Base-by-base conservation (phyloP, 305 asterid genomes). In the Solanum chacoense region DNA sequence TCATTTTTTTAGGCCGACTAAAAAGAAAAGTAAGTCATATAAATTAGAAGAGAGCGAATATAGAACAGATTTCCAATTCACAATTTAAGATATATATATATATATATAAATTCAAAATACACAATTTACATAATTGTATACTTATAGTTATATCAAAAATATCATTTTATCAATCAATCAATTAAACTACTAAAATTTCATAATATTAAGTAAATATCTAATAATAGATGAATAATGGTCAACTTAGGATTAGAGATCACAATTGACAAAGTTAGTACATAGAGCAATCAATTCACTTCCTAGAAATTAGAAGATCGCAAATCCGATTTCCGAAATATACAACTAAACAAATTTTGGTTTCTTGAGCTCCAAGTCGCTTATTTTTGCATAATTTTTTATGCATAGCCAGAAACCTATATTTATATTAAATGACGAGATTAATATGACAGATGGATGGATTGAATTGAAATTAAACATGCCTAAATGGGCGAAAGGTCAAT, bases 361-460 rank as follows among this genome's bases (percentile, higher is more conserved):
- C 74, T 65, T 67, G 16, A 24, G 74, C 31, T 24, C 32, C 32
- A 67, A 65, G 31, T n/a, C 29, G 3, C 29, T 65, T n/a, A 65
- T 65, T 65, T 65, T 65, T 65, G 7, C 31, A n/a, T 9, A 55
- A 1, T 55, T 20, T 55, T 55, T 3, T 55, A 63, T n/a, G 7
- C 0, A 24, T 24, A n/a, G 29, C 3, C 12, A n/a, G 7, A 24
- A 10, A n/a, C 1, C 1, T n/a, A n/a, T 65, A 65, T 65, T 59
- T 59, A 59, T 59, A 59, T 59, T 7, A 55, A 55, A 55, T 55
- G 24, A 20, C 11, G 24, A 55, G 2, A 55, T 55, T 20, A 55
- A 55, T 18, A 1, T 3, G 24, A 0, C 11, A 18, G 1, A 55
- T 18, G 24, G 0, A 55, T 55, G 2, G n/a, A 55, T 7, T 7